Evolutionary conservation across 805 yeast genomes (phyloP).

Genomic region (Myxozyma kluyveri): DNA sequence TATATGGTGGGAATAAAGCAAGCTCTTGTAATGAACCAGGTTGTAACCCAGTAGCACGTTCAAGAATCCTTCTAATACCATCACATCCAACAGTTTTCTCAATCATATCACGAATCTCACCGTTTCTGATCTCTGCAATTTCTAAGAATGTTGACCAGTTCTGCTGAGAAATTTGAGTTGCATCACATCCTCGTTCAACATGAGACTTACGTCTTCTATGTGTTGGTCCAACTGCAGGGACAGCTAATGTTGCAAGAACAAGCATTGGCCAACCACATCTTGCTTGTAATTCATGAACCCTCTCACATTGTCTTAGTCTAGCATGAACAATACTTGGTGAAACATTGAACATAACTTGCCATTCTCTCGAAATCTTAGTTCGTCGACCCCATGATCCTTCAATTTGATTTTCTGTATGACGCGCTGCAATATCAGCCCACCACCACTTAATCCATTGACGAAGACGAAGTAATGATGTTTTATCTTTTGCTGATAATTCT

Average conservation of each 20-base stretch:
- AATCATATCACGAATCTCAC: constrained; percentile 19
- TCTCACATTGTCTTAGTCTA: constrained; percentile 28
- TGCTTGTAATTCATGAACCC: constrained; percentile 29
- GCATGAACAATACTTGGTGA: constrained; percentile 31
- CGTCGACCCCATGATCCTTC: constrained; percentile 27
- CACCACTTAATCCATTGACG: constrained; percentile 33
- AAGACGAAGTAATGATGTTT: constrained; percentile 17
- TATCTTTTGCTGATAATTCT: constrained; percentile 27
- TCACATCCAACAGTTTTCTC: constrained; percentile 26
- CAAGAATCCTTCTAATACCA: constrained; percentile 28
- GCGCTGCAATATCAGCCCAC: constrained; percentile 32
- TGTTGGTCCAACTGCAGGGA: constrained; percentile 29
- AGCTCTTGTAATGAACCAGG: constrained; percentile 21
- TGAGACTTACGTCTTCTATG: constrained; percentile 31
- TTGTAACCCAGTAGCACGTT: constrained; percentile 23
- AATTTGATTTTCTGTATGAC: constrained; percentile 23
- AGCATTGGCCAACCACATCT: constrained; percentile 32
- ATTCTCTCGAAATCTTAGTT: constrained; percentile 24
- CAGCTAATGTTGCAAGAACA: constrained; percentile 31
- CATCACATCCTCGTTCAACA: constrained; percentile 31
- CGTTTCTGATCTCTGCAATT: constrained; percentile 21
- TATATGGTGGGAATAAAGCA: constrained; percentile 27
- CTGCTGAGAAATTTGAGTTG: constrained; percentile 29
- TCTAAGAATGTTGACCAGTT: constrained; percentile 28
- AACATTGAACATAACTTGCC: constrained; percentile 28